phyloP scores from a whole-genome alignment of 2,329 filamentous ascomycete genomes.

The Fusarium bulbicola region DNA sequence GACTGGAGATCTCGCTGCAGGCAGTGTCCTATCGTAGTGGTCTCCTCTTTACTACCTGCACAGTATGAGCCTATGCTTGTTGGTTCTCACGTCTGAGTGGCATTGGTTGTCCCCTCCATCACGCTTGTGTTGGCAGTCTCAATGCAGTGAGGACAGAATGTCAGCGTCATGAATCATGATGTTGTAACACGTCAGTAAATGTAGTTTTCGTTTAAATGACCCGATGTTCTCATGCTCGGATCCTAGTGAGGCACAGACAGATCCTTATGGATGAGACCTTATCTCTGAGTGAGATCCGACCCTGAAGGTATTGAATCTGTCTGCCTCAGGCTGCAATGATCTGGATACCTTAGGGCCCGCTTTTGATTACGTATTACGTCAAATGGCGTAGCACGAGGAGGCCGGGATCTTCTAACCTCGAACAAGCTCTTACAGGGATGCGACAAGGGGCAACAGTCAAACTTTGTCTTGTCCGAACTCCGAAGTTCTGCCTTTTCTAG shows the following conservation, averaged over 20 bases:
- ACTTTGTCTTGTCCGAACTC: not conserved
- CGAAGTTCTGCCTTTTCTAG: not conserved
- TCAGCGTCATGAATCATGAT: not conserved
- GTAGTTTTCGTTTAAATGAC: not conserved
- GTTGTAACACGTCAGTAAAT: not conserved
- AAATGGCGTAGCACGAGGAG: conserved; percentile 34
- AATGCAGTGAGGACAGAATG: conserved; percentile 9
- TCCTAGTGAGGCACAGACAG: not conserved
- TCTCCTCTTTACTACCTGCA: not conserved
- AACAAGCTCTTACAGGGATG: conserved; percentile 14
- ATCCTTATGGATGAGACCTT: not conserved
- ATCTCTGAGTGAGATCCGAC: not conserved
- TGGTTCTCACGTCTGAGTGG: not conserved
- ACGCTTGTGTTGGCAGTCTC: not conserved
- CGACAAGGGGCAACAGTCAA: not conserved
- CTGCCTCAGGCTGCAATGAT: conserved; percentile 16
- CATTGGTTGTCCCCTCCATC: conserved; percentile 1
- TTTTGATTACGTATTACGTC: conserved; percentile 35
- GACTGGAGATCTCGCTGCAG: not conserved
- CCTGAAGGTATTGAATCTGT: not conserved
- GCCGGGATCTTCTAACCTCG: conserved; percentile 7
- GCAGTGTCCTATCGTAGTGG: not conserved
- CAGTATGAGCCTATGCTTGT: not conserved
- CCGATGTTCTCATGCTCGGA: not conserved
- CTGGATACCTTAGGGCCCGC: not conserved